phyloP scores from a whole-genome alignment of 768 basidiomycete genomes.

The Hygrocybe coccinea region DNA sequence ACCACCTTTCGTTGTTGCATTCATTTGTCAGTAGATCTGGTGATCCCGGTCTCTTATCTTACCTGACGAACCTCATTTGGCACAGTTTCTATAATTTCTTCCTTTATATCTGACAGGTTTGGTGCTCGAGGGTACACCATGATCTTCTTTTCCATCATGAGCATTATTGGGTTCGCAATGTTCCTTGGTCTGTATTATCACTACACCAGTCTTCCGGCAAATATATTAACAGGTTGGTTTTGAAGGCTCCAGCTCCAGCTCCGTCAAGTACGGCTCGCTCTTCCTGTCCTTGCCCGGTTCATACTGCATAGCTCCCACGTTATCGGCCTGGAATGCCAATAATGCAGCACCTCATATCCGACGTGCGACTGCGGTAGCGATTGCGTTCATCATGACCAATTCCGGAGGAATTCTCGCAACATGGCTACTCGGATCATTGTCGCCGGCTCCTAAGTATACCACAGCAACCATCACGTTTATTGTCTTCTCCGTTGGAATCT shows the following conservation, averaged over 20 bases:
- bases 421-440: slow-evolving; percentile 52
- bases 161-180: slow-evolving; percentile 49
- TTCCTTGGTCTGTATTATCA: slow-evolving; percentile 43
- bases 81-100: too few species aligned
- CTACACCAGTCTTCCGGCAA: not conserved
- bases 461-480: slow-evolving; percentile 43
- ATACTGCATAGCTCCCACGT: slow-evolving; percentile 49
- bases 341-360: slow-evolving; percentile 53
- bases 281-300: slow-evolving; percentile 52
- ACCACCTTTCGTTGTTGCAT: slow-evolving; percentile 49
- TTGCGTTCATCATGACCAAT: slow-evolving; percentile 55
- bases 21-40: slow-evolving; percentile 36
- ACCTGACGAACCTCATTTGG: slow-evolving; percentile 2
- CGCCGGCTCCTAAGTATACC: slow-evolving; percentile 45
- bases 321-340: slow-evolving; percentile 58
- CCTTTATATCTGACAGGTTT: slow-evolving; percentile 51
- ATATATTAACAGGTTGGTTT: not conserved
- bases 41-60: not conserved
- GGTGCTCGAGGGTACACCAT: slow-evolving; percentile 44
- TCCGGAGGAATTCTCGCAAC: slow-evolving; percentile 57
- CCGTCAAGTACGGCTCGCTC: slow-evolving; percentile 49
- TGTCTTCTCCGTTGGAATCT: slow-evolving; percentile 38
- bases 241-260: slow-evolving; percentile 34
- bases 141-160: slow-evolving; percentile 41
- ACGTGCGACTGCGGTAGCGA: slow-evolving; percentile 55